These are phyloP conservation scores for Rhododendron mucronatum DNA, from an alignment of 148 eudicot genomes.

Conservation along the genomic window DNA sequence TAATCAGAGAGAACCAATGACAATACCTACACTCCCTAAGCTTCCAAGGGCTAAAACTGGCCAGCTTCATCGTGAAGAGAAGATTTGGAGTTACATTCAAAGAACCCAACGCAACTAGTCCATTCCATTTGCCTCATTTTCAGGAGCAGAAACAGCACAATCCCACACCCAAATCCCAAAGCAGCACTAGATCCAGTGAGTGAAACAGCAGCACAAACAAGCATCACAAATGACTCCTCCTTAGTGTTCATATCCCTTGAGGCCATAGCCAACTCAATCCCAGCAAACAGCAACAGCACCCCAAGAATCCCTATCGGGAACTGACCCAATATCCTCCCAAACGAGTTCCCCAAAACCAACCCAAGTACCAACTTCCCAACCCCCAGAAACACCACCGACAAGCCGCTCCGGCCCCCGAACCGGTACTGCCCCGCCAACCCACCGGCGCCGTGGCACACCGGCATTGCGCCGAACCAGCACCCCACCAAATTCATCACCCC, in stretches of 20 bases:
- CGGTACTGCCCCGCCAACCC: constrained; percentile 59
- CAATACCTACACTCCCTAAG: neutral
- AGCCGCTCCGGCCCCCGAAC: constrained; percentile 50
- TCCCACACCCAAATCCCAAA: constrained; percentile 49
- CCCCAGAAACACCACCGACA: constrained; percentile 46
- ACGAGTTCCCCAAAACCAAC: constrained; percentile 47
- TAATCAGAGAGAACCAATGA: neutral
- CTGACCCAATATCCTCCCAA: constrained; percentile 38
- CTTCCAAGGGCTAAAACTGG: constrained; percentile 1
- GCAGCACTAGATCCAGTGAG: constrained; percentile 58
- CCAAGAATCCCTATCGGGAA: constrained; percentile 57
- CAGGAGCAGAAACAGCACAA: constrained; percentile 41
- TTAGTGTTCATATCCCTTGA: constrained; percentile 50
- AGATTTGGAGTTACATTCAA: neutral
- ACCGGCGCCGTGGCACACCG: constrained; percentile 58
- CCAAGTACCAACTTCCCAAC: constrained; percentile 37
- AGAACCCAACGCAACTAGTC: neutral
- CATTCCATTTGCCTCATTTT: constrained; percentile 43
- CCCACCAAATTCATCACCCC: constrained; percentile 52
- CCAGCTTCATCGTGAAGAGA: constrained; percentile 15
- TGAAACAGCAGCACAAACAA: constrained; percentile 59
- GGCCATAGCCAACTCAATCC: constrained; percentile 60
- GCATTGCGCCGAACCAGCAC: constrained; percentile 68
- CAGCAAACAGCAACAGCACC: constrained; percentile 49
- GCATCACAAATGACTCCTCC: constrained; percentile 58